Evolutionary conservation across 305 asterid genomes (phyloP), one percentile per base, ranked within the genome.

Genomic region (Fraxinus sp.): DNA sequence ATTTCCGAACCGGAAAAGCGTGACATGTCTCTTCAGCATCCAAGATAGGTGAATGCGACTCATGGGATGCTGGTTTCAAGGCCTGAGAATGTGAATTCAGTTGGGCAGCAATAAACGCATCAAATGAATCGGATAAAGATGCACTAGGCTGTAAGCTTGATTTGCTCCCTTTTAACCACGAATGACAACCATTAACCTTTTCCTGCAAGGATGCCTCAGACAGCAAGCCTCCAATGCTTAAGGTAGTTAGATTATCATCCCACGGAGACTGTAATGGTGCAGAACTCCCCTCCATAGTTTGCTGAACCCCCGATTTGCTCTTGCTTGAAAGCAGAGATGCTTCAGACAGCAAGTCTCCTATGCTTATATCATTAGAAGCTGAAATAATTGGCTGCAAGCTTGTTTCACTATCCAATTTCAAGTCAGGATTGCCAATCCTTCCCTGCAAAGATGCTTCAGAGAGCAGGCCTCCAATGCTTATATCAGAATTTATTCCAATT

Each of bases 1-100:
- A 74, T 71, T 84, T 89, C 86, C 80, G 87, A 74, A 89, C 78
- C 7, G 97, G 87, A 86, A 94, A 93, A 64, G 93, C 97, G 88
- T 95, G 97, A 84, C 97, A 94, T 28, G 99, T 94, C 86, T 93
- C 98, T 86, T 95, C 99, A 77, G 95, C 97, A 87, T 94, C 97
- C 80, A 95, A 85, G 78, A 94, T 90, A 70, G 98, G 91, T 57
- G 91, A 79, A 85, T 73, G 89, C 77, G 89, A 83, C 81, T 90
- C 93, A 37, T 82, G 85, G 79, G 84, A 62, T 11, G 89, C 76
- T 59, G 84, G 80, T 89, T 86, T 88, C 74, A 85, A 71, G 62
- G 79, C 57, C 82, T 83, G 91, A 79, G 88, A 78, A 78, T 78
- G 85, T 78, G 84, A 57, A 73, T 80, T 83, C 52, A 83, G 77